Conservation (phyloP, 768 basidiomycete genomes). For the Lentinula aciculospora region DNA sequence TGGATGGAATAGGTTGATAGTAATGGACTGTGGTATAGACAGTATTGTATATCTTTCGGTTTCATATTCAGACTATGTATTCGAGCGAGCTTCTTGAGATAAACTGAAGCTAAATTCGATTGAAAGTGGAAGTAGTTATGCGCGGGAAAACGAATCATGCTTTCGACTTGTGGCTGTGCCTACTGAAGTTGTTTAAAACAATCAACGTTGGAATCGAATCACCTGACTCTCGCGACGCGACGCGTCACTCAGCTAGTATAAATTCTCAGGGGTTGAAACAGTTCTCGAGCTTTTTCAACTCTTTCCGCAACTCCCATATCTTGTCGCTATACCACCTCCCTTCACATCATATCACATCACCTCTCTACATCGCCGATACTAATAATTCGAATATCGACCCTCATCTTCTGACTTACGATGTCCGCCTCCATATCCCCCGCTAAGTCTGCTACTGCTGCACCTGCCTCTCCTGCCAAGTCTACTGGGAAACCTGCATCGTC, state of each 20-base stretch:
- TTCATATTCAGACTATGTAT: background rate
- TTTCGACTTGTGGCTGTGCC: background rate
- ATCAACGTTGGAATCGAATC: background rate
- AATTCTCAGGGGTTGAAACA: constrained; percentile 1
- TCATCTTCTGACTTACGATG: background rate
- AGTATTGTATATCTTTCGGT: background rate
- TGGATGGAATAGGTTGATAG: background rate
- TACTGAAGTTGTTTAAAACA: background rate
- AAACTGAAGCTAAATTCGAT: too few relatives aligned
- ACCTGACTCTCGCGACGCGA: background rate
- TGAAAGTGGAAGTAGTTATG: too few relatives aligned
- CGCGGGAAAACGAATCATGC: too few relatives aligned
- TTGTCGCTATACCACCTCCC: background rate
- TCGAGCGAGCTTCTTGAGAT: too few relatives aligned
- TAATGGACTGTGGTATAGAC: constrained; percentile 3
- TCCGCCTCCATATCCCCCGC: constrained; percentile 5
- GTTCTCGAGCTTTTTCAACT: background rate
- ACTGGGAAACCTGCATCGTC: constrained; percentile 3
- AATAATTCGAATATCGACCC: background rate
- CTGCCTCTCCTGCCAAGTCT: background rate
- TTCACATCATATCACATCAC: background rate
- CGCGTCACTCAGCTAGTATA: background rate
- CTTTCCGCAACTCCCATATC: background rate
- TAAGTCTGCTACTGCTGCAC: background rate
- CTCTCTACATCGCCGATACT: background rate